Percentiles rank a stretch among this genome's conserved stretches.
Conservation (phyloP, 192 early-diverging fungal species). For the Coemansia sp. region DNA sequence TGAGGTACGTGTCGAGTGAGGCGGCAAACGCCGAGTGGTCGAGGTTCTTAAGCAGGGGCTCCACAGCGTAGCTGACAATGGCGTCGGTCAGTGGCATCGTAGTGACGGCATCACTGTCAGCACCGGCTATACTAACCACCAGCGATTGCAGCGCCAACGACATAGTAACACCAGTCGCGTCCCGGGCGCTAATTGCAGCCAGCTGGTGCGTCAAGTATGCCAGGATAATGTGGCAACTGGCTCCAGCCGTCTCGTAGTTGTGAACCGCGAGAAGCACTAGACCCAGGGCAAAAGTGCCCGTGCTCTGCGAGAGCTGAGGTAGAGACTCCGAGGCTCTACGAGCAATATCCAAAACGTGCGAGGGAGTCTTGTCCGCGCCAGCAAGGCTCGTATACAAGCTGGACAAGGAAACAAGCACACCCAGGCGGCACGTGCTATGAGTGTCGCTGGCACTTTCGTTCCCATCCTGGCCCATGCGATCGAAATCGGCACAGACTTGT, state of each 20-base stretch:
- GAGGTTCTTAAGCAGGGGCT: conserved; percentile 35
- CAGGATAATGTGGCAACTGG: conserved; percentile 6
- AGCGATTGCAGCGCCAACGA: conserved; percentile 15
- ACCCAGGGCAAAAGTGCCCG: conserved; percentile 8
- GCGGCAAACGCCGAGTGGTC: conserved; percentile 15
- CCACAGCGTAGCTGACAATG: conserved; percentile 14
- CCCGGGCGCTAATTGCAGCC: background rate
- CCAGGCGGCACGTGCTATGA: conserved; percentile 6
- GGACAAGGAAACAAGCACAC: conserved; percentile 8
- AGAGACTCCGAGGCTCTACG: background rate
- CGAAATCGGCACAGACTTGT: background rate
- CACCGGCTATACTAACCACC: conserved; percentile 5
- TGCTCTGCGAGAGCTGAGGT: background rate
- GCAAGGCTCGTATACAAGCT: conserved; percentile 7
- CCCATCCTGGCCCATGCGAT: background rate
- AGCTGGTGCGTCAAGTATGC: conserved; percentile 20
- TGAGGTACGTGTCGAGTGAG: conserved; percentile 15
- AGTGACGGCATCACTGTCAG: background rate
- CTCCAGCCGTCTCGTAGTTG: background rate
- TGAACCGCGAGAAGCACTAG: conserved; percentile 16
- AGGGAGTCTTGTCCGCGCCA: background rate
- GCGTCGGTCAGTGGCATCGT: background rate
- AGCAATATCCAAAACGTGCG: background rate
- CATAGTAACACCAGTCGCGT: background rate
- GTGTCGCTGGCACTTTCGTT: background rate